Evolutionary conservation across 2,329 filamentous ascomycete genomes (phyloP).

Genomic region (Chlorencoelia australis): DNA sequence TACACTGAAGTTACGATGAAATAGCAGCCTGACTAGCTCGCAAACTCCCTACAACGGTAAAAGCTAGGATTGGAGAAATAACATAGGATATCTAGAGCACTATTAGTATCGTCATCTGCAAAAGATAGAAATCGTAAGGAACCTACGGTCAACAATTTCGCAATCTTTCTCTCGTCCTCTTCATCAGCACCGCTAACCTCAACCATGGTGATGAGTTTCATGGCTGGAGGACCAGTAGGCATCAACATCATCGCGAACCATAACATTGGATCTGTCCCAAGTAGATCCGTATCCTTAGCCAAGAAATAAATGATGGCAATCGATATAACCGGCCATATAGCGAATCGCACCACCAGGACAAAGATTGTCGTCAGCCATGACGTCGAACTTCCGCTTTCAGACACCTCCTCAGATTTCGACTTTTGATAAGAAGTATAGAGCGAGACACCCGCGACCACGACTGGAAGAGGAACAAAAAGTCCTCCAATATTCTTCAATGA

Average conservation of each 20-base stretch:
- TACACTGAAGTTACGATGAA: too few species aligned
- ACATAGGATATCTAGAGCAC: conserved; percentile 28
- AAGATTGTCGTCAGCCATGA: conserved; percentile 40
- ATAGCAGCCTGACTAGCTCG: conserved; percentile 26
- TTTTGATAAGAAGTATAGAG: conserved; percentile 43
- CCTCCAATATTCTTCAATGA: conserved; percentile 51
- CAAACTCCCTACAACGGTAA: conserved; percentile 30
- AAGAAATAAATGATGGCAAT: conserved; percentile 46
- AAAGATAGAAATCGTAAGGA: neutral
- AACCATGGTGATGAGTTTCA: conserved; percentile 37
- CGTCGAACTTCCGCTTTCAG: conserved; percentile 26
- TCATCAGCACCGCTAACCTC: conserved; percentile 33
- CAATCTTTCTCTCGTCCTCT: conserved; percentile 33
- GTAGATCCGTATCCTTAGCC: conserved; percentile 39
- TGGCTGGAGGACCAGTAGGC: conserved; percentile 37
- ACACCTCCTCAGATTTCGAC: conserved; percentile 32
- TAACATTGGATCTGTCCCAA: conserved; percentile 50
- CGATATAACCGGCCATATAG: conserved; percentile 48
- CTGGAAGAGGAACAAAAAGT: conserved; percentile 54
- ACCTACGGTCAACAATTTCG: conserved; percentile 33
- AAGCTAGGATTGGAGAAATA: conserved; percentile 30
- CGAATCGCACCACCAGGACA: conserved; percentile 44
- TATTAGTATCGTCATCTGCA: neutral
- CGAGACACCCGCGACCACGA: conserved; percentile 58
- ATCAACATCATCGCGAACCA: conserved; percentile 49